phyloP scores from a whole-genome alignment of 371 early-diverging fungal species.

The Rhizopus stolonifer region DNA sequence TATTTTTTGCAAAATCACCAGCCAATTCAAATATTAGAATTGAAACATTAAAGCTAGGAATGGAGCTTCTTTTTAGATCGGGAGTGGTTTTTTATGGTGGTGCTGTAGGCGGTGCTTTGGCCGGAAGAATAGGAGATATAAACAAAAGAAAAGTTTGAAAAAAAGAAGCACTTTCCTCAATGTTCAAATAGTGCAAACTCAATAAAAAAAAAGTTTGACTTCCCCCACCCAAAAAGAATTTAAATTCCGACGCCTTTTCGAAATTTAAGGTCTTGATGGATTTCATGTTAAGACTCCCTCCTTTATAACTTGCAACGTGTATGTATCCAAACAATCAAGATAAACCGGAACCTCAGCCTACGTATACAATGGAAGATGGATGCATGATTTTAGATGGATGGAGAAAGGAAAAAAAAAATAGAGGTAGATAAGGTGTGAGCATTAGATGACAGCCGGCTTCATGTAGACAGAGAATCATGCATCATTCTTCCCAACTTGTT shows the following conservation, averaged over 20 bases:
- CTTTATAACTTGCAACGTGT: conserved; percentile 15
- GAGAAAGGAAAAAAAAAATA: conserved; percentile 14
- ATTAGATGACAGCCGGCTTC: neutral
- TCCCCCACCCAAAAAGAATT: neutral
- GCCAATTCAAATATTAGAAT: conserved; percentile 33
- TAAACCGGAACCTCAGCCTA: neutral
- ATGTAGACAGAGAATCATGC: neutral
- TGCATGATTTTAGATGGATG: conserved; percentile 23
- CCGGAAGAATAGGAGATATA: conserved; percentile 19
- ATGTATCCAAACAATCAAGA: conserved; percentile 15
- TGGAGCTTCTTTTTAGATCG: conserved; percentile 33
- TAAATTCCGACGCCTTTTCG: neutral
- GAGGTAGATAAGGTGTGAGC: neutral
- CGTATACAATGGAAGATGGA: conserved; percentile 7
- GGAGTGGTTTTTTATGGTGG: conserved; percentile 42
- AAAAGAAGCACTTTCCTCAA: neutral
- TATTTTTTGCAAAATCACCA: conserved; percentile 46
- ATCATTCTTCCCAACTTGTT: neutral
- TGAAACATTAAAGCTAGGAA: conserved; percentile 35
- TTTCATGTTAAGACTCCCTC: conserved; percentile 7
- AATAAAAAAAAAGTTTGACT: neutral
- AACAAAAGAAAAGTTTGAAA: neutral
- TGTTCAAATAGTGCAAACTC: neutral
- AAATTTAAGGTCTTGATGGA: conserved; percentile 3
- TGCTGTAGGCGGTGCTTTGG: conserved; percentile 37